A percentile compares a stretch with the other conserved stretches of the same genome.
Conservation (phyloP, 352 stramenopile species). For the Pythium dissimile region DNA sequence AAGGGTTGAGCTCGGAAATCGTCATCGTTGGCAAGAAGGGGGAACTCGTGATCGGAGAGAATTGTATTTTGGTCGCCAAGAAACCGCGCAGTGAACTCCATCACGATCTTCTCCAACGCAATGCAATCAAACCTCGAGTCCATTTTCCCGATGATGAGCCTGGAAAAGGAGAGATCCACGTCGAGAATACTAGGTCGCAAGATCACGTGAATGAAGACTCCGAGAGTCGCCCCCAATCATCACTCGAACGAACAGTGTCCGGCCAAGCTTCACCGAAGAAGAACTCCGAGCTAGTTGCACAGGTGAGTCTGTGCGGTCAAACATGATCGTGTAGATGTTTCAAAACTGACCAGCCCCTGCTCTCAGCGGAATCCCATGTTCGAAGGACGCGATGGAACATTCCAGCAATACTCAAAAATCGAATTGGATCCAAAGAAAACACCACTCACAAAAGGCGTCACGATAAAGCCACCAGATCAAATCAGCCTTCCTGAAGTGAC, state of each 20-base stretch:
- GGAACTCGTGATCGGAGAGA: slow-evolving; percentile 49
- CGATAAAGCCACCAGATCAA: slow-evolving; percentile 22
- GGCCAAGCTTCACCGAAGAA: background rate
- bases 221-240: too few species aligned
- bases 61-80: slow-evolving; percentile 44
- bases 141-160: slow-evolving; percentile 20
- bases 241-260: too few species aligned
- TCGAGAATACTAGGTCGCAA: too few species aligned
- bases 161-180: too few species aligned
- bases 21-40: slow-evolving; percentile 35
- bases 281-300: background rate
- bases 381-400: slow-evolving; percentile 32
- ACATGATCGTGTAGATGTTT: too few species aligned
- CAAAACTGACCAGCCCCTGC: too few species aligned
- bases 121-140: slow-evolving; percentile 37
- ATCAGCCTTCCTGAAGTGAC: background rate
- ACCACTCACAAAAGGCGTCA: slow-evolving; percentile 43
- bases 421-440: slow-evolving; percentile 40
- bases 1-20: slow-evolving; percentile 41
- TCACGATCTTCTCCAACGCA: slow-evolving; percentile 32
- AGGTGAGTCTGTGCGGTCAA: too few species aligned
- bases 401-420: slow-evolving; percentile 37
- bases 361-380: slow-evolving; percentile 26
- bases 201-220: too few species aligned
- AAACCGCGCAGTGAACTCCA: slow-evolving; percentile 40